These are phyloP conservation scores for Pythium brassicae DNA, from an alignment of 352 stramenopile species.

Conservation along the genomic window DNA sequence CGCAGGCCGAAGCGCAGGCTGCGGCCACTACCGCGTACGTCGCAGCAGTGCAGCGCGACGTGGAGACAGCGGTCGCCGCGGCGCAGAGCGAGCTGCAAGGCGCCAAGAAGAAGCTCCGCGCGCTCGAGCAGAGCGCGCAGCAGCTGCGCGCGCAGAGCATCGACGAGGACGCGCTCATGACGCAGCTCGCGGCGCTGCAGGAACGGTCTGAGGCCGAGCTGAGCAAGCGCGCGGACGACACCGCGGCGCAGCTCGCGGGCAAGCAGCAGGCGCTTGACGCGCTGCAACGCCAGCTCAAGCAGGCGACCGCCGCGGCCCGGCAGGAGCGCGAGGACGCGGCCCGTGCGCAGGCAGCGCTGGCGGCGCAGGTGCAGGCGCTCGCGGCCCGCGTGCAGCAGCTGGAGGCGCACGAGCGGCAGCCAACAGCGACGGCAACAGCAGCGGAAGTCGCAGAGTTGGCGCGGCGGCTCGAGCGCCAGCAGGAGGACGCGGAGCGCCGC, in stretches of 20 bases:
- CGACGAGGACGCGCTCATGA: slow-evolving; percentile 53
- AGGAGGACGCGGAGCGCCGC: not conserved
- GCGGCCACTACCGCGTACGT: not conserved
- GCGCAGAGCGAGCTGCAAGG: slow-evolving; percentile 11
- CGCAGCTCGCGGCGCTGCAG: slow-evolving; percentile 41
- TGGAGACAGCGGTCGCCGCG: not conserved
- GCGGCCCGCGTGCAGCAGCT: slow-evolving; percentile 10
- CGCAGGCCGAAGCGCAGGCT: slow-evolving; percentile 8
- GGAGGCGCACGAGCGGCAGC: slow-evolving; percentile 9
- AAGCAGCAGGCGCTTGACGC: slow-evolving; percentile 24
- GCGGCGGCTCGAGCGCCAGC: not conserved
- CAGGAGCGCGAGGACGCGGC: not conserved
- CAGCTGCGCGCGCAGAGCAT: slow-evolving; percentile 18
- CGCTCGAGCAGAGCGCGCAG: slow-evolving; percentile 22
- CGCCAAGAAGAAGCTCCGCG: slow-evolving; percentile 20
- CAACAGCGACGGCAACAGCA: not conserved
- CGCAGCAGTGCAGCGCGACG: slow-evolving; percentile 1
- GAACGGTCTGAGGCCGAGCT: slow-evolving; percentile 49
- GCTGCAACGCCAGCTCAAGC: slow-evolving; percentile 6
- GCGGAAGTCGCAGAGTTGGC: not conserved
- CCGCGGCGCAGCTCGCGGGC: slow-evolving; percentile 8
- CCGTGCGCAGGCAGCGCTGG: not conserved
- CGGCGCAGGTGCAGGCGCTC: slow-evolving; percentile 4
- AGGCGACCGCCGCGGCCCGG: not conserved
- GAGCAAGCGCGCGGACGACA: slow-evolving; percentile 21